A percentile compares a stretch with the other conserved stretches of the same genome.
These are phyloP conservation scores for Dothistroma pini DNA, from an alignment of 2,329 filamentous ascomycete species.

Conservation along the genomic window DNA sequence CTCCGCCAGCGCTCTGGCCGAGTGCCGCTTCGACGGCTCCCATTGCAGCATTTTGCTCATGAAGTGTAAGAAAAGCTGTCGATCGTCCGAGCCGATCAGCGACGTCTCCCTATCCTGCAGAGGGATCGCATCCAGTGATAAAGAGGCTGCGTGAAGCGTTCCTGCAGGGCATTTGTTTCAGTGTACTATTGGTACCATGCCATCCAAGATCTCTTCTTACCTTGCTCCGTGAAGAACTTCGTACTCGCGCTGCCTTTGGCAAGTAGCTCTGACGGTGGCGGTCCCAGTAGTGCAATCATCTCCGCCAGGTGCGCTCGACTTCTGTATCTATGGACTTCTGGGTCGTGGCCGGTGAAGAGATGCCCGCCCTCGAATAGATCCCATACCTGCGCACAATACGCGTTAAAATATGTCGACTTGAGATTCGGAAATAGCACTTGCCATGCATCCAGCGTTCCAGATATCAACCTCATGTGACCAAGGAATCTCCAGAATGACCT, in stretches of 20 bases:
- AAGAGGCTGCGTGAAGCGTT: not conserved
- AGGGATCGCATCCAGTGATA: not conserved
- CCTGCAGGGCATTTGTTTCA: not conserved
- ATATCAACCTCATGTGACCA: constrained; percentile 39
- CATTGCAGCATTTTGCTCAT: constrained; percentile 40
- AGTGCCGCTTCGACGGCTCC: constrained; percentile 26
- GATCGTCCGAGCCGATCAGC: constrained; percentile 28
- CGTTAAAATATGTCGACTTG: not conserved
- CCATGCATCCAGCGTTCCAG: constrained; percentile 39
- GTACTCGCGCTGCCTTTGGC: not conserved
- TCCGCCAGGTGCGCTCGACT: constrained; percentile 27
- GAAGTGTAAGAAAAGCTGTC: constrained; percentile 32
- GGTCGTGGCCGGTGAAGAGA: constrained; percentile 31
- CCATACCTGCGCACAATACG: constrained; percentile 32
- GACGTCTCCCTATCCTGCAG: constrained; percentile 1
- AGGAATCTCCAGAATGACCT: constrained; percentile 34
- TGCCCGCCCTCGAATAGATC: constrained; percentile 36
- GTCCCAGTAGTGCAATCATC: constrained; percentile 24
- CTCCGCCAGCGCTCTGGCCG: constrained; percentile 4
- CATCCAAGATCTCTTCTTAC: not conserved
- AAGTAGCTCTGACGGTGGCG: constrained; percentile 21
- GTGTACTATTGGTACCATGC: not conserved
- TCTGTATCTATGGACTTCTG: constrained; percentile 26
- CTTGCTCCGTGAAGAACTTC: constrained; percentile 5
- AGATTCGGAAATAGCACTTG: constrained; percentile 20